These are phyloP conservation scores for Mucor velutinosus DNA, from an alignment of 371 early-diverging fungal species.

Conservation along the genomic window DNA sequence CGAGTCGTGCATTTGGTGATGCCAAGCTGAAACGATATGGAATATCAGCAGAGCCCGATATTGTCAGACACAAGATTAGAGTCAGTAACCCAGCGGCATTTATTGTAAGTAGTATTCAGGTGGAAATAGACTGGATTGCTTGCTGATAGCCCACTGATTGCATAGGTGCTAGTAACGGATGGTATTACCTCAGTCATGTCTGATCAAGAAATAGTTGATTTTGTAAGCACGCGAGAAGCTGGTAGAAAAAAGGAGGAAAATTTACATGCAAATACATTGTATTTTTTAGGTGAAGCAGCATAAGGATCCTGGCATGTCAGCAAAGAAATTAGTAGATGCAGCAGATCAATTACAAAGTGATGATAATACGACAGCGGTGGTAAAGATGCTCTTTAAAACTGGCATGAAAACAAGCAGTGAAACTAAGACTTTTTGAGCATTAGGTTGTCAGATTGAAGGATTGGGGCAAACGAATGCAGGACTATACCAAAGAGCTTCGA, in stretches of 20 bases:
- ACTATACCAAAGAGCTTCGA: conserved; percentile 69
- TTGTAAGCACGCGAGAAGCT: conserved; percentile 45
- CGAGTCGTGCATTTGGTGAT: conserved; percentile 78
- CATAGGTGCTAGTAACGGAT: conserved; percentile 67
- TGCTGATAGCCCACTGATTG: background rate
- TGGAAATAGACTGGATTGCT: background rate
- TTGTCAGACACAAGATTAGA: conserved; percentile 46
- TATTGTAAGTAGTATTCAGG: conserved; percentile 23
- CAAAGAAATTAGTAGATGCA: conserved; percentile 62
- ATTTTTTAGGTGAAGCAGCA: conserved; percentile 54
- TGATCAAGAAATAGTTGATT: conserved; percentile 78
- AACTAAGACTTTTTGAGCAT: background rate
- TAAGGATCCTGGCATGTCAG: conserved; percentile 58
- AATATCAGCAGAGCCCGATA: conserved; percentile 76
- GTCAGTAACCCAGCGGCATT: conserved; percentile 49
- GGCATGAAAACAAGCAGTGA: background rate
- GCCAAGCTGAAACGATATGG: conserved; percentile 72
- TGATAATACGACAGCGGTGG: conserved; percentile 75
- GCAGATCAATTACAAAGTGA: conserved; percentile 79
- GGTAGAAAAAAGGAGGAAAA: background rate
- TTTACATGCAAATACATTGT: background rate
- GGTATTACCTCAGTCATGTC: conserved; percentile 77
- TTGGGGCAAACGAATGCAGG: conserved; percentile 76
- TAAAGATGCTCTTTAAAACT: conserved; percentile 23
- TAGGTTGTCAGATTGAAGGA: conserved; percentile 76